Conservation (phyloP, 2,329 filamentous ascomycete genomes). For the Nothopassalora personata region DNA sequence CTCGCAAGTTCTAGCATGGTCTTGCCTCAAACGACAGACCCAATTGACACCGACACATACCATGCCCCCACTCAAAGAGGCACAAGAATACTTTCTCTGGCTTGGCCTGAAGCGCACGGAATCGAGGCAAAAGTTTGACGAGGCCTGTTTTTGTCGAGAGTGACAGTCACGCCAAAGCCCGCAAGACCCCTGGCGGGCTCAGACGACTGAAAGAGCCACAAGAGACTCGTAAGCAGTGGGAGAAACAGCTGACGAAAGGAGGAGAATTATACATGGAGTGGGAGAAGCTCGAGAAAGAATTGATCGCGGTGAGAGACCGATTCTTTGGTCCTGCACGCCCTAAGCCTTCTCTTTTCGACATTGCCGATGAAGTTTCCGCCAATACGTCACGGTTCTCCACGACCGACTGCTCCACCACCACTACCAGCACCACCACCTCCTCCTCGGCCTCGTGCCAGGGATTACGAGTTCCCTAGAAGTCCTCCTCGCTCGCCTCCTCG, state of each 20-base stretch:
- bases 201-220: neutral
- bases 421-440: neutral
- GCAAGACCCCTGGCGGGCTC: neutral
- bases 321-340: neutral
- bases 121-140: neutral
- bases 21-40: too few species aligned
- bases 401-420: neutral
- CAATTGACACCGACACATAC: too few species aligned
- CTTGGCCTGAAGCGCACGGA: neutral
- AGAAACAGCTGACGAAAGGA: neutral
- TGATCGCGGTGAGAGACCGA: neutral
- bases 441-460: neutral
- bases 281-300: neutral
- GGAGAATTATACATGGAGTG: neutral
- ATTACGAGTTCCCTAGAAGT: too few species aligned
- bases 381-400: neutral
- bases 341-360: neutral
- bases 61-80: neutral
- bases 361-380: too few species aligned
- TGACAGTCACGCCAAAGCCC: neutral
- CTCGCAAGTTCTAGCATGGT: too few species aligned
- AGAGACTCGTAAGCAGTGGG: neutral
- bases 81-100: neutral
- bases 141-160: neutral
- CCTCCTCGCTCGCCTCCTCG: too few species aligned